phyloP scores from a whole-genome alignment of 1,284 basidiomycete genomes.

The Sanghuangporus weigelae region DNA sequence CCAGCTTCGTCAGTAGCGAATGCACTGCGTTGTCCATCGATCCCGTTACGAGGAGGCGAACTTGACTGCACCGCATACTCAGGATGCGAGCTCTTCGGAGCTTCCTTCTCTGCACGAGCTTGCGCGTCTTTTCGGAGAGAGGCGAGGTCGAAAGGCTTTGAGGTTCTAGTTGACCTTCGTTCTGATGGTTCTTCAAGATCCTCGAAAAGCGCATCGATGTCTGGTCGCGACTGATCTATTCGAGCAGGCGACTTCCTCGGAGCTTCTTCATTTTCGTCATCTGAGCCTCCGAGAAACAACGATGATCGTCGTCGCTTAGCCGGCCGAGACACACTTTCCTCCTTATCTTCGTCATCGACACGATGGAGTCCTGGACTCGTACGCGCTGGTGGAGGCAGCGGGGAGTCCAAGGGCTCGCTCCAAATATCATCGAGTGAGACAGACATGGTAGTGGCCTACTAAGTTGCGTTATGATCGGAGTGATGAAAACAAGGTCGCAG shows the following conservation, averaged over 20 bases:
- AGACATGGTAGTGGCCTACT: constrained; percentile 9
- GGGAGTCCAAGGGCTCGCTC: constrained; percentile 17
- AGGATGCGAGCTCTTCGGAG: constrained; percentile 27
- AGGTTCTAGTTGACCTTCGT: constrained; percentile 31
- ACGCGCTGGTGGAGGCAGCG: background rate
- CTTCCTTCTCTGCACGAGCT: constrained; percentile 32
- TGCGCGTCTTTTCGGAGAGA: constrained; percentile 50
- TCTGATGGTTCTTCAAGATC: constrained; percentile 42
- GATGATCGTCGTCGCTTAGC: constrained; percentile 21
- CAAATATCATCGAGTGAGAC: constrained; percentile 22
- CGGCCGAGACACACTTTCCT: constrained; percentile 18
- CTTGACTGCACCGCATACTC: constrained; percentile 44
- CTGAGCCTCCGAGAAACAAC: constrained; percentile 37
- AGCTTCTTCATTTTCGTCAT: constrained; percentile 23
- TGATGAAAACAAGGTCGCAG: background rate
- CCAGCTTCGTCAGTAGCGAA: constrained; percentile 28
- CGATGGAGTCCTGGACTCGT: background rate
- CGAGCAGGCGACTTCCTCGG: constrained; percentile 20
- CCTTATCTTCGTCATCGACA: constrained; percentile 3
- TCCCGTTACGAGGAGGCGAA: constrained; percentile 37
- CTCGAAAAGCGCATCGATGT: constrained; percentile 61
- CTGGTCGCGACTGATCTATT: constrained; percentile 25
- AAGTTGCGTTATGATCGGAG: background rate
- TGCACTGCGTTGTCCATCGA: constrained; percentile 23
- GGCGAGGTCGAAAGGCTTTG: constrained; percentile 41